These are phyloP conservation scores for Nigrospora sphaerica DNA, from an alignment of 2,329 filamentous ascomycete genomes.

Conservation along the genomic window DNA sequence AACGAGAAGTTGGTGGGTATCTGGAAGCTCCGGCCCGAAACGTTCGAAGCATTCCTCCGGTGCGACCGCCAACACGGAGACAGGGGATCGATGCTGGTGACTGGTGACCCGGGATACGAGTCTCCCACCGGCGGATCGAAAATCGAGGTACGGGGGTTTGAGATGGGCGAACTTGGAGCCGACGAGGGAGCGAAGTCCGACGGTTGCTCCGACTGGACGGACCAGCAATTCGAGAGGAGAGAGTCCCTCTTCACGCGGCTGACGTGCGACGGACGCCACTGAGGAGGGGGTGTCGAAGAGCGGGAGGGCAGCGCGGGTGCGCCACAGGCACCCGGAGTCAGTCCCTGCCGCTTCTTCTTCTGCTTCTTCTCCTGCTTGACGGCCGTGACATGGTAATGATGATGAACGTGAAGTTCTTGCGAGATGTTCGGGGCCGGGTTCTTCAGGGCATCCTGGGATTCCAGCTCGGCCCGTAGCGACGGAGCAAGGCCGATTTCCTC, in stretches of 20 bases:
- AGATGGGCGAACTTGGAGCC: conserved; percentile 73
- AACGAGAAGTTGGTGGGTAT: conserved; percentile 17
- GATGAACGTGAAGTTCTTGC: conserved; percentile 84
- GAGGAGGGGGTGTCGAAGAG: conserved; percentile 32
- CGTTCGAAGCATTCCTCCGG: conserved; percentile 49
- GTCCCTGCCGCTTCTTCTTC: conserved; percentile 65
- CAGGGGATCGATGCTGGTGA: conserved; percentile 64
- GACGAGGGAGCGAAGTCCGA: conserved; percentile 66
- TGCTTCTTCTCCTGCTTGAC: conserved; percentile 55
- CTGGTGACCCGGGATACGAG: conserved; percentile 71
- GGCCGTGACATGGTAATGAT: conserved; percentile 75
- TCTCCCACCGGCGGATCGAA: conserved; percentile 69
- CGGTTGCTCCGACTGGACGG: conserved; percentile 51
- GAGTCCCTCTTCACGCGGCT: conserved; percentile 40
- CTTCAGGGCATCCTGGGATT: conserved; percentile 33
- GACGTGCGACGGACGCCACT: conserved; percentile 29
- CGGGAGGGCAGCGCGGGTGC: conserved; percentile 33
- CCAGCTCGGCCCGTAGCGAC: conserved; percentile 67
- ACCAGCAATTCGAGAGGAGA: conserved; percentile 52
- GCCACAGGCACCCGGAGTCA: conserved; percentile 56
- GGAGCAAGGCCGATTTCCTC: conserved; percentile 26
- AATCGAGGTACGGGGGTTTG: conserved; percentile 64
- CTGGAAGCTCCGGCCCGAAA: conserved; percentile 44
- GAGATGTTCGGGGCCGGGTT: conserved; percentile 37
- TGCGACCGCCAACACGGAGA: conserved; percentile 52